These are phyloP conservation scores for Trypethelium eluteriae DNA, from an alignment of 495 filamentous ascomycete genomes.

Conservation along the genomic window DNA sequence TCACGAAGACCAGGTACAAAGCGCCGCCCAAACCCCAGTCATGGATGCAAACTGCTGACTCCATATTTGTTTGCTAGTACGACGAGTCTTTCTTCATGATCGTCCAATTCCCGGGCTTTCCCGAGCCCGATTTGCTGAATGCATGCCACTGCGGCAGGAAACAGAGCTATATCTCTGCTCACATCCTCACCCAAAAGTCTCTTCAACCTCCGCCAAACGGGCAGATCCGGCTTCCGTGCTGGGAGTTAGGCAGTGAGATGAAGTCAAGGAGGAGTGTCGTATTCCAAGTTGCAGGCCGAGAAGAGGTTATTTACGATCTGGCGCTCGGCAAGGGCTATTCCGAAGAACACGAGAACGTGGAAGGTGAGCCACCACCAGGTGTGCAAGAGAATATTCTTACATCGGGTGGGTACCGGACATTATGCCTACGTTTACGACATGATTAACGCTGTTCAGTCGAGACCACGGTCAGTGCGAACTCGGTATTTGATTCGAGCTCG, in stretches of 20 bases:
- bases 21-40: background rate
- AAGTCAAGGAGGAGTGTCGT: background rate
- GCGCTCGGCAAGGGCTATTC: background rate
- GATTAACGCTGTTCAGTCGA: background rate
- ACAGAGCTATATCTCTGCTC: background rate
- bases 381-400: background rate
- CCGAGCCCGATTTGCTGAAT: background rate
- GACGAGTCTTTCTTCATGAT: background rate
- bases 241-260: background rate
- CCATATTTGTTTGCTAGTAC: background rate
- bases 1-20: background rate
- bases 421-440: background rate
- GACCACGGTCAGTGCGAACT: background rate
- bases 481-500: background rate
- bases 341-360: background rate
- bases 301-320: background rate
- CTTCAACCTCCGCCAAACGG: background rate
- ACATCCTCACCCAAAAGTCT: background rate
- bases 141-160: background rate
- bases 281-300: background rate
- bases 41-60: background rate
- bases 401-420: background rate
- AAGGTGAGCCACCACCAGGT: background rate
- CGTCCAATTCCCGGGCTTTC: background rate
- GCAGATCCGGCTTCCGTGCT: background rate